Evolutionary conservation across 441 rosid species (phyloP).

Genomic region (Biscutella laevigata): DNA sequence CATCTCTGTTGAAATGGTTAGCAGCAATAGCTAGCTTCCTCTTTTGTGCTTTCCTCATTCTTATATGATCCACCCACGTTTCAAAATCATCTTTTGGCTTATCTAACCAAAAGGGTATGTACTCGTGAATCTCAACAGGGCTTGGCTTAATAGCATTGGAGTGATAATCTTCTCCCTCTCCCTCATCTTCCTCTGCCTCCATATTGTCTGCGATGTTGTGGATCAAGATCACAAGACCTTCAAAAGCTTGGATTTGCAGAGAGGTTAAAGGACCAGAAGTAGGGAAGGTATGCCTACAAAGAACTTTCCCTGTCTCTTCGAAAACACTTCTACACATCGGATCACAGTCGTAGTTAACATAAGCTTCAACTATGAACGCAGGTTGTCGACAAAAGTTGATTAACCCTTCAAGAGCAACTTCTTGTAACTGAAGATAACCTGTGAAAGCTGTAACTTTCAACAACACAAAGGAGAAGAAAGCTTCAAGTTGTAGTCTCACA

Average conservation of each 20-base stretch:
- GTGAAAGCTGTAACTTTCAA: constrained; percentile 38
- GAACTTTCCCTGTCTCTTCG: constrained; percentile 72
- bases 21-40: constrained; percentile 60
- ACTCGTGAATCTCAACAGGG: constrained; percentile 50
- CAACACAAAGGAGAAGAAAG: constrained; percentile 65
- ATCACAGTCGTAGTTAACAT: constrained; percentile 77
- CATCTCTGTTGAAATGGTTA: constrained; percentile 70
- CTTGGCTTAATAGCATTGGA: constrained; percentile 37
- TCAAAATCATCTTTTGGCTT: constrained; percentile 46
- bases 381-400: constrained; percentile 83
- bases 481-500: constrained; percentile 74
- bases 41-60: constrained; percentile 67
- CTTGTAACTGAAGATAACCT: constrained; percentile 50
- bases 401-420: constrained; percentile 76
- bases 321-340: constrained; percentile 50
- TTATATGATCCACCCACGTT: constrained; percentile 53
- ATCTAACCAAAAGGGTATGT: constrained; percentile 72
- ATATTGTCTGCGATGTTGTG: constrained; percentile 70
- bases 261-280: constrained; percentile 48
- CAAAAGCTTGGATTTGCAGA: constrained; percentile 79
- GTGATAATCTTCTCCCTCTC: constrained; percentile 41
- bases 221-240: constrained; percentile 67
- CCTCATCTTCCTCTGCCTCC: constrained; percentile 48
- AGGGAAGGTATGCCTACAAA: constrained; percentile 76
- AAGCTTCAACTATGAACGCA: constrained; percentile 59